A percentile compares a stretch with the other conserved stretches of the same genome.
These are phyloP conservation scores for Lathyrus tuberosus DNA, from an alignment of 306 rosid species.

Conservation along the genomic window DNA sequence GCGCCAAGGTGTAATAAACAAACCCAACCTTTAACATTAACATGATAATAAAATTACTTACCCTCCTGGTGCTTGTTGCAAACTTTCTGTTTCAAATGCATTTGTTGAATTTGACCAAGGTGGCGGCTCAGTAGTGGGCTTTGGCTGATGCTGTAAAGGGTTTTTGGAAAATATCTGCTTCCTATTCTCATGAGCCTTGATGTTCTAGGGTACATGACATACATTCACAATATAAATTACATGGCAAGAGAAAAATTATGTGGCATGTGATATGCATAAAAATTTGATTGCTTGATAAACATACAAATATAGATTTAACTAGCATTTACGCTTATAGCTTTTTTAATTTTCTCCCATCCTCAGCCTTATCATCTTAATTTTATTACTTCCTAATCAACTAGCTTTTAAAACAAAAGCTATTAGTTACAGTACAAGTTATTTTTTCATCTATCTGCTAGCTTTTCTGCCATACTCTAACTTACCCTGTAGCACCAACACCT, in stretches of 20 bases:
- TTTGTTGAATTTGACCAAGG: constrained; percentile 78
- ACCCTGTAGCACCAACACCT: too few relatives aligned
- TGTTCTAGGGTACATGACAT: constrained; percentile 54
- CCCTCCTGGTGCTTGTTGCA: constrained; percentile 56
- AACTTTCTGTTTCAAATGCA: constrained; percentile 51
- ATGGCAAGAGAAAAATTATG: neutral
- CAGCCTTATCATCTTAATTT: too few relatives aligned
- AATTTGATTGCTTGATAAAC: neutral
- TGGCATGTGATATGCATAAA: neutral
- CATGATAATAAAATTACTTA: constrained; percentile 44
- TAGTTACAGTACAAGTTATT: too few relatives aligned
- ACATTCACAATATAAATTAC: constrained; percentile 12
- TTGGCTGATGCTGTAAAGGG: constrained; percentile 68
- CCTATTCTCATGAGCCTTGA: constrained; percentile 93
- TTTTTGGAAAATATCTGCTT: constrained; percentile 81
- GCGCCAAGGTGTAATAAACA: constrained; percentile 21
- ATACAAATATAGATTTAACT: neutral
- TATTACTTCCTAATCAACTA: too few relatives aligned
- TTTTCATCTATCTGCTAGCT: too few relatives aligned
- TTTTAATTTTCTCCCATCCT: too few relatives aligned
- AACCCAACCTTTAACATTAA: constrained; percentile 15
- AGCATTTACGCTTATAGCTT: too few relatives aligned
- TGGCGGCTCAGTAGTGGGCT: constrained; percentile 69
- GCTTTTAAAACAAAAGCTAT: too few relatives aligned
- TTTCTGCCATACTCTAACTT: too few relatives aligned